Evolutionary conservation across 2,329 filamentous ascomycete species (phyloP), one percentile per base, ranked within the genome.

Genomic region (Parastagonospora nodorum): DNA sequence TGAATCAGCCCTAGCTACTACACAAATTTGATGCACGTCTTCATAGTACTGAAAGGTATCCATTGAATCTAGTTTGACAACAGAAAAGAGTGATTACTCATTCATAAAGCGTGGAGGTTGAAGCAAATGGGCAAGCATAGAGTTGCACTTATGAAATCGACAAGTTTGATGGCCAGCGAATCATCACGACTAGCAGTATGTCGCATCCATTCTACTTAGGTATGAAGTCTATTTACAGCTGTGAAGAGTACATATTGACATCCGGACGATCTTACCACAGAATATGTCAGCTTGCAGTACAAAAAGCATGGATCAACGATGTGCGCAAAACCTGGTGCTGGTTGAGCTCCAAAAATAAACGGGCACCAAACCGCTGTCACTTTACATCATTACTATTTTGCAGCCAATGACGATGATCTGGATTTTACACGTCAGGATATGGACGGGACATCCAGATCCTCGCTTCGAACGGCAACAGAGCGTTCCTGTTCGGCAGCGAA

Each of bases 401-500:
- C 29, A 40, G n/a, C 44, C 36, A 46, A 46, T 46, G 10, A 27
- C n/a, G n/a, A 28, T 40, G 16, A 8, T 16, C 6, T 29, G 12
- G 16, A 33, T 32, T 33, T 24, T 16, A 29, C 29, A 46, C 27
- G 29, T 39, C 44, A 40, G 24, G 31, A 43, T 38, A 44, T 48
- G 28, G 30, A 44, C 48, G 14, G 43, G 39, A 41, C 38, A 36
- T 51, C 47, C 41, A 55, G 52, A 48, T 55, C 45, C 9, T 55
- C 53, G 53, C 50, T 50, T 53, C 41, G 7, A 45, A 33, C 48
- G 44, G 51, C 43, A 51, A 41, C 37, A 36, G 38, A 35, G 31
- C n/a, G 35, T 3, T 50, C 29, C 53, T 31, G 45, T 50, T 55
- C 53, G 53, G 50, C 53, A 53, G 36, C 46, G 50, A 55, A 55